phyloP scores from a whole-genome alignment of 1,284 basidiomycete species.

The Calocybe gambosa region DNA sequence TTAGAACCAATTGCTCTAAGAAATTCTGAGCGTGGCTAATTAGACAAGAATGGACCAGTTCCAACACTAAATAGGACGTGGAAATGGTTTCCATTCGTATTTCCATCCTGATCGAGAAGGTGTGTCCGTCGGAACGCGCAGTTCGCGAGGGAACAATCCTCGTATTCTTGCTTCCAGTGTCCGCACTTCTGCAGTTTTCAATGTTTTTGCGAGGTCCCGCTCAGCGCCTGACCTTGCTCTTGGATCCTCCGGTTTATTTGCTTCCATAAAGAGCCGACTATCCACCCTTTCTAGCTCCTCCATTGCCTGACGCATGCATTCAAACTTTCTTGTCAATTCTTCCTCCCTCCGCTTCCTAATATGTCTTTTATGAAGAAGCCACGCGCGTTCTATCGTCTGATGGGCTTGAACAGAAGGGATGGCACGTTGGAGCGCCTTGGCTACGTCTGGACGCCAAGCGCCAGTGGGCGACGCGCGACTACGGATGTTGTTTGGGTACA shows the following conservation, averaged over 20 bases:
- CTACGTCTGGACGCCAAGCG: constrained; percentile 74
- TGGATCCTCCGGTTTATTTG: constrained; percentile 73
- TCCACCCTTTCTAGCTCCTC: constrained; percentile 69
- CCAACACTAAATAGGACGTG: constrained; percentile 37
- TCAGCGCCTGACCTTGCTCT: constrained; percentile 55
- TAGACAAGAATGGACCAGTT: constrained; percentile 10
- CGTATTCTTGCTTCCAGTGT: constrained; percentile 73
- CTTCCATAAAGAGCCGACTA: constrained; percentile 62
- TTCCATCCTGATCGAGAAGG: constrained; percentile 73
- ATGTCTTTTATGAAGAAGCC: constrained; percentile 77
- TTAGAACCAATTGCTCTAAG: neutral
- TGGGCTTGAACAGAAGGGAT: constrained; percentile 85
- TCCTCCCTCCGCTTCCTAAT: constrained; percentile 61
- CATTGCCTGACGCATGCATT: constrained; percentile 76
- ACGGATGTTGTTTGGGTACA: constrained; percentile 75
- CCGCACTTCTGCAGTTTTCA: constrained; percentile 63
- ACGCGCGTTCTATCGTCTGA: constrained; percentile 91
- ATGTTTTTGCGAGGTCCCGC: constrained; percentile 50
- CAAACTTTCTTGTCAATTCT: constrained; percentile 67
- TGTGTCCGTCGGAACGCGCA: constrained; percentile 74
- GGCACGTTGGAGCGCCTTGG: constrained; percentile 62
- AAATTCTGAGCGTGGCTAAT: neutral
- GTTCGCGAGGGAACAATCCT: constrained; percentile 79
- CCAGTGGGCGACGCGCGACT: constrained; percentile 70
- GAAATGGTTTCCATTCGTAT: constrained; percentile 68